Evolutionary conservation across 2,329 filamentous ascomycete species (phyloP).

Genomic region (Fonsecaea nubica): DNA sequence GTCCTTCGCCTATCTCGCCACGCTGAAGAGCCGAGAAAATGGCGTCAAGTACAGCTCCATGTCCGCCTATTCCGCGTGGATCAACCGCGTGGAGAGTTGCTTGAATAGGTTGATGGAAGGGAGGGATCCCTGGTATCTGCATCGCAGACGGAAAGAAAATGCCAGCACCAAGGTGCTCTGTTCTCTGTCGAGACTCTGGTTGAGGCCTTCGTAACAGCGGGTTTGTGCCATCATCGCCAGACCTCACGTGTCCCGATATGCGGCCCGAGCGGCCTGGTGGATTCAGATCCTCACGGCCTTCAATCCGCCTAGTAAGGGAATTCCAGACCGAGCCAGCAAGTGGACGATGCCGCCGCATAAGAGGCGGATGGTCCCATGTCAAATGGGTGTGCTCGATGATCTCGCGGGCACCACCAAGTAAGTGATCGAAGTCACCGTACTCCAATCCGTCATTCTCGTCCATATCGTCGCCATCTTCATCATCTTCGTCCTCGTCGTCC

Average conservation of each 20-base stretch:
- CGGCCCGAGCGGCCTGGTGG: conserved; percentile 26
- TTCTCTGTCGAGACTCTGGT: conserved; percentile 38
- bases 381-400: conserved; percentile 71
- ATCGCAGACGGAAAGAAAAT: conserved; percentile 27
- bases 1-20: conserved; percentile 54
- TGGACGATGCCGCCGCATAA: conserved; percentile 51
- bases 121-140: conserved; percentile 13
- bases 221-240: conserved; percentile 81
- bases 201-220: conserved; percentile 75
- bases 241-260: conserved; percentile 51
- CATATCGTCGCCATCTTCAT: conserved; percentile 62
- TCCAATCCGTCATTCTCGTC: conserved; percentile 54
- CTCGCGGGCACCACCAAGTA: conserved; percentile 61
- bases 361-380: conserved; percentile 42
- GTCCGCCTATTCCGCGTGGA: conserved; percentile 41
- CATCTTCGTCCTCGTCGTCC: conserved; percentile 64
- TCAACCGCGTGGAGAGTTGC: conserved; percentile 31
- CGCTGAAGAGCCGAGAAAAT: conserved; percentile 62
- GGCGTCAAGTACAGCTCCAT: conserved; percentile 52
- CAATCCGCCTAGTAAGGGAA: conserved; percentile 53
- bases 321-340: conserved; percentile 63
- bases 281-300: conserved; percentile 34
- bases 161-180: conserved; percentile 45
- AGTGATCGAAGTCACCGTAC: conserved; percentile 40
- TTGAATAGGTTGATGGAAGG: conserved; percentile 24